Evolutionary conservation across 2,329 filamentous ascomycete genomes (phyloP).

Genomic region (Botrytis squamosa): DNA sequence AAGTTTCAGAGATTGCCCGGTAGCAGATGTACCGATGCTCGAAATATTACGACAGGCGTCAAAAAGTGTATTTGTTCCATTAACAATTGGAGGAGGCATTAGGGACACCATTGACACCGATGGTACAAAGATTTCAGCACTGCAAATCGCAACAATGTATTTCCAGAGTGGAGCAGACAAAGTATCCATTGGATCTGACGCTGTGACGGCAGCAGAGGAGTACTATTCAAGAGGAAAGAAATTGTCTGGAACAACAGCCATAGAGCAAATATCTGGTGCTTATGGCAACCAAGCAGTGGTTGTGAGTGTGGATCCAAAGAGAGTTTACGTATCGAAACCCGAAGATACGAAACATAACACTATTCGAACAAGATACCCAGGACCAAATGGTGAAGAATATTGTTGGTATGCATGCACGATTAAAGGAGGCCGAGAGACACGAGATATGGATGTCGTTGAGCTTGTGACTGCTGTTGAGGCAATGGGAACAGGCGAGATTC

Average conservation of each 20-base stretch:
- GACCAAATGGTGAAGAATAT: conserved; percentile 72
- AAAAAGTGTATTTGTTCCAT: conserved; percentile 88
- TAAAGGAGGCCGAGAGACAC: conserved; percentile 90
- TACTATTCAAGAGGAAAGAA: conserved; percentile 72
- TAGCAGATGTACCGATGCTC: conserved; percentile 92
- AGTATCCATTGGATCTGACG: conserved; percentile 93
- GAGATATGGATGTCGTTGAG: conserved; percentile 89
- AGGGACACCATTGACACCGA: conserved; percentile 88
- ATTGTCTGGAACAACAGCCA: conserved; percentile 79
- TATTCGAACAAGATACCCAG: conserved; percentile 66
- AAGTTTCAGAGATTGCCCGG: conserved; percentile 90
- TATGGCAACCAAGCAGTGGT: conserved; percentile 98
- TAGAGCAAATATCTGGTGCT: conserved; percentile 89
- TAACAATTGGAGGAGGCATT: conserved; percentile 95
- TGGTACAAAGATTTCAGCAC: conserved; percentile 79
- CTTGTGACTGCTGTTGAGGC: conserved; percentile 86
- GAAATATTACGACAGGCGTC: conserved; percentile 86
- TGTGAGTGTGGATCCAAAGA: conserved; percentile 89
- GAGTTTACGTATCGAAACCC: conserved; percentile 73
- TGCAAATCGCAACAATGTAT: conserved; percentile 94
- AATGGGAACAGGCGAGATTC: conserved; percentile 91
- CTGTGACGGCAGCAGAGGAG: conserved; percentile 87
- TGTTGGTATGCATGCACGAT: conserved; percentile 99
- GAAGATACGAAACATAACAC: conserved; percentile 72
- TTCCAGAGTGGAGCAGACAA: conserved; percentile 98